Percentiles rank a stretch among this genome's conserved stretches.
These are phyloP conservation scores for Chenopodium suecicum DNA, from an alignment of 148 eudicot species.

Conservation along the genomic window DNA sequence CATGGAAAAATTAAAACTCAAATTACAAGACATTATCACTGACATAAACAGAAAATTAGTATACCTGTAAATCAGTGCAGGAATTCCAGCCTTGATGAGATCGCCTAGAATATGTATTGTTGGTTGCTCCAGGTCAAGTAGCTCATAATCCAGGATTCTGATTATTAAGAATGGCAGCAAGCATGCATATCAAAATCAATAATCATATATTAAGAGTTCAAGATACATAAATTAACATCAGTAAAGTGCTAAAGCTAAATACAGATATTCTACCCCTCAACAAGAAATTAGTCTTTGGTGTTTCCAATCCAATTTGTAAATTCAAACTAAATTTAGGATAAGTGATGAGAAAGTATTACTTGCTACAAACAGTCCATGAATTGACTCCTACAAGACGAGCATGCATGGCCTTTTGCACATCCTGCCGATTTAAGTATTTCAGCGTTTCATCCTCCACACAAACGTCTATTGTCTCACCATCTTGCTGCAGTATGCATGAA, in stretches of 20 bases:
- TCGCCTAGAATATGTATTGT: conserved; percentile 73
- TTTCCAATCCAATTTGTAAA: background rate
- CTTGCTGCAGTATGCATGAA: conserved; percentile 42
- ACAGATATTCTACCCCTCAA: background rate
- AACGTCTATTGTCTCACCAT: conserved; percentile 67
- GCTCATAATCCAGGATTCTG: conserved; percentile 79
- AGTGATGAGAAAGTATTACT: conserved; percentile 34
- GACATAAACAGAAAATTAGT: background rate
- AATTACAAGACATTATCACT: background rate
- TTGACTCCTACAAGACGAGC: conserved; percentile 77
- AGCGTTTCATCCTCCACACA: conserved; percentile 87
- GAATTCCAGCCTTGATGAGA: conserved; percentile 61
- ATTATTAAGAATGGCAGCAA: background rate
- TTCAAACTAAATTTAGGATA: background rate
- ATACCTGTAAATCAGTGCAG: conserved; percentile 93
- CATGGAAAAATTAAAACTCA: background rate
- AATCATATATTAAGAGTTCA: background rate
- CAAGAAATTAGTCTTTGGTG: background rate
- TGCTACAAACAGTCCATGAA: conserved; percentile 78
- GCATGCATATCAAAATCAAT: background rate
- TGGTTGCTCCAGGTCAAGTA: conserved; percentile 80
- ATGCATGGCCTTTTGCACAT: conserved; percentile 75
- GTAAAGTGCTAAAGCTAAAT: background rate
- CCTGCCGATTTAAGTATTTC: conserved; percentile 69
- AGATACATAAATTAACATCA: background rate